Conservation (phyloP, 2,329 filamentous ascomycete genomes). For the Alternaria sp. region DNA sequence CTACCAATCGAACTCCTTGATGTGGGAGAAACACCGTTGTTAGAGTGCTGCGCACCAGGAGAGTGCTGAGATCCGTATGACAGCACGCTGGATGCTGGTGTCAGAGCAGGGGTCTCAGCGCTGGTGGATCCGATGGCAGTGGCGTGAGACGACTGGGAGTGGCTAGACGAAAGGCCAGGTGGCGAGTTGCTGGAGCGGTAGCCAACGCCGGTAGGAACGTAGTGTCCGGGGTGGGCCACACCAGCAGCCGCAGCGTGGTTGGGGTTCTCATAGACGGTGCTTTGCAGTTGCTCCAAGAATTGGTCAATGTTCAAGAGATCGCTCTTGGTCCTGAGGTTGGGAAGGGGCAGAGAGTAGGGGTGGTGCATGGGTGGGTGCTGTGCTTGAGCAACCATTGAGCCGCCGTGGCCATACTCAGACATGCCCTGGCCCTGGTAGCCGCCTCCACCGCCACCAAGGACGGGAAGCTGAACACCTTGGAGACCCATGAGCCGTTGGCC, state of each 20-base stretch:
- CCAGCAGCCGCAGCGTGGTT: constrained; percentile 79
- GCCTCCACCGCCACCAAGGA: constrained; percentile 32
- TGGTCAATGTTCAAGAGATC: constrained; percentile 94
- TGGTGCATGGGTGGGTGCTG: constrained; percentile 74
- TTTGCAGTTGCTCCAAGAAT: constrained; percentile 94
- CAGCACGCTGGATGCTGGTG: constrained; percentile 75
- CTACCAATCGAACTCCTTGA: constrained; percentile 62
- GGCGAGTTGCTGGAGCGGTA: constrained; percentile 66
- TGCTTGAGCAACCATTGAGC: constrained; percentile 61
- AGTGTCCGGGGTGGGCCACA: constrained; percentile 77
- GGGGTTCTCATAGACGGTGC: constrained; percentile 92
- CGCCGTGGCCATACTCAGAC: constrained; percentile 60
- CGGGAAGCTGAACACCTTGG: constrained; percentile 67
- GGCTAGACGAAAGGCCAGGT: constrained; percentile 47
- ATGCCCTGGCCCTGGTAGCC: constrained; percentile 48
- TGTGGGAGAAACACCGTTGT: constrained; percentile 68
- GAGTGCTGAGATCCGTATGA: constrained; percentile 82
- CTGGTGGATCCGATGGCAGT: constrained; percentile 50
- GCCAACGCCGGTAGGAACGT: constrained; percentile 59
- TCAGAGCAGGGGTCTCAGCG: constrained; percentile 74
- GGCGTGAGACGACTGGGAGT: constrained; percentile 60
- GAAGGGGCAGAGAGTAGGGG: constrained; percentile 82
- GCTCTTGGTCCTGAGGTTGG: constrained; percentile 90
- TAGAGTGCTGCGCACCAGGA: constrained; percentile 65
- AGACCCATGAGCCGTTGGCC: constrained; percentile 85